A percentile compares a stretch with the other conserved stretches of the same genome.
phyloP scores from a whole-genome alignment of 2,329 filamentous ascomycete species.

The Metarhizium brunneum region DNA sequence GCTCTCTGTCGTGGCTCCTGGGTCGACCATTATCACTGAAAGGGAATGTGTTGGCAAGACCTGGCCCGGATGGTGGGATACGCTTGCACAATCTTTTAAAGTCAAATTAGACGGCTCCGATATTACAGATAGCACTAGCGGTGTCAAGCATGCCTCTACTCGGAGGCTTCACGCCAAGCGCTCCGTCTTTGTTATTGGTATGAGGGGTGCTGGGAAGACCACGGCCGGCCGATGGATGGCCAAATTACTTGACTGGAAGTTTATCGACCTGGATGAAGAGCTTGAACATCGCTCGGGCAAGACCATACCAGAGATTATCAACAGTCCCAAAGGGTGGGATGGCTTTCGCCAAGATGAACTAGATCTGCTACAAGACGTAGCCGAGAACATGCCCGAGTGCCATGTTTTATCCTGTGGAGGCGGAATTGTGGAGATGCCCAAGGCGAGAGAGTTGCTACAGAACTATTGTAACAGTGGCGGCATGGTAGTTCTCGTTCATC shows the following conservation, averaged over 20 bases:
- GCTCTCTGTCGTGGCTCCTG: conserved; percentile 61
- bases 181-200: conserved; percentile 90
- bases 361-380: conserved; percentile 60
- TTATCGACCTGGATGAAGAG: conserved; percentile 82
- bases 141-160: conserved; percentile 9
- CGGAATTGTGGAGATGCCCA: conserved; percentile 79
- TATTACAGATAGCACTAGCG: conserved; percentile 12
- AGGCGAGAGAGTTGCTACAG: conserved; percentile 66
- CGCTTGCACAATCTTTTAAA: conserved; percentile 67
- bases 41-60: conserved; percentile 94
- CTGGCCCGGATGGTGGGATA: conserved; percentile 99
- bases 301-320: conserved; percentile 81
- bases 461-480: conserved; percentile 69
- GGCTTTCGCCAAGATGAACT: conserved; percentile 77
- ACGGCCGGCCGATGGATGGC: conserved; percentile 85
- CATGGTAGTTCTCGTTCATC: conserved; percentile 77
- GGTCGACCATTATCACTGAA: conserved; percentile 71
- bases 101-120: conserved; percentile 71
- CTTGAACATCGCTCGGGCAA: conserved; percentile 65
- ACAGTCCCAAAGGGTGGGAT: conserved; percentile 66
- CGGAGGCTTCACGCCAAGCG: conserved; percentile 27
- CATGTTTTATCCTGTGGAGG: conserved; percentile 91
- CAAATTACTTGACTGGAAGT: conserved; percentile 61
- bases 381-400: conserved; percentile 64
- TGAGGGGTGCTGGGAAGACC: conserved; percentile 95